Percentiles rank a stretch among this genome's conserved stretches.
These are phyloP conservation scores for Apiotrichum porosum DNA, from an alignment of 1,284 basidiomycete species.

Conservation along the genomic window DNA sequence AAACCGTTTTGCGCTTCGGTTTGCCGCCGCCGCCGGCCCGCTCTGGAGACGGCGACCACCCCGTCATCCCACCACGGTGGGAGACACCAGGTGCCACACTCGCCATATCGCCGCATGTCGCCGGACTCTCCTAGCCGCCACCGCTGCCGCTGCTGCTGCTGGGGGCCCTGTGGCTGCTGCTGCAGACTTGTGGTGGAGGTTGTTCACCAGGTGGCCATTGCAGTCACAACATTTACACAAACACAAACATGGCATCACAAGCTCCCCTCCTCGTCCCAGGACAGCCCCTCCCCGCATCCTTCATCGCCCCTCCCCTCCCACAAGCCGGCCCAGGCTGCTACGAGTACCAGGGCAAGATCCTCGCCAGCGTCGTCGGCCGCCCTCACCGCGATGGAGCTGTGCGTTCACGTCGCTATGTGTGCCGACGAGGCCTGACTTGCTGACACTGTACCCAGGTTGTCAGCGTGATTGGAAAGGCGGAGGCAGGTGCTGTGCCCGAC, in stretches of 20 bases:
- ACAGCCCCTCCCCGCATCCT: constrained; percentile 65
- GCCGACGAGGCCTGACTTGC: background rate
- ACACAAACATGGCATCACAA: constrained; percentile 3
- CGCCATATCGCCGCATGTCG: no score
- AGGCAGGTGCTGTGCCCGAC: constrained; percentile 45
- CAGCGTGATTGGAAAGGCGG: constrained; percentile 43
- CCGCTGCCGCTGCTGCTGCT: no score
- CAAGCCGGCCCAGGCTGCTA: constrained; percentile 69
- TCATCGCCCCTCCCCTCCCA: constrained; percentile 54
- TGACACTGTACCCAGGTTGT: constrained; percentile 23
- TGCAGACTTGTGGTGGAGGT: no score
- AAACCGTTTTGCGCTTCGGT: no score
- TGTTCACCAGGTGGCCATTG: no score
- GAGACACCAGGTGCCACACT: no score
- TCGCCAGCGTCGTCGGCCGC: constrained; percentile 69
- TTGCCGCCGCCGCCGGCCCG: no score
- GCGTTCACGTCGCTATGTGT: constrained; percentile 49
- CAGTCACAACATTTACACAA: no score
- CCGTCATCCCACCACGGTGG: no score
- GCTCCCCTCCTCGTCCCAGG: constrained; percentile 63
- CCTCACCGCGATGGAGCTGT: constrained; percentile 58
- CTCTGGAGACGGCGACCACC: no score
- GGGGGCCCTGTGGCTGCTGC: no score
- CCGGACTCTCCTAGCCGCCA: no score
- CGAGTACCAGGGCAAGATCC: constrained; percentile 58